Evolutionary conservation across 345 rosid species (phyloP).

Genomic region (Populus alba): DNA sequence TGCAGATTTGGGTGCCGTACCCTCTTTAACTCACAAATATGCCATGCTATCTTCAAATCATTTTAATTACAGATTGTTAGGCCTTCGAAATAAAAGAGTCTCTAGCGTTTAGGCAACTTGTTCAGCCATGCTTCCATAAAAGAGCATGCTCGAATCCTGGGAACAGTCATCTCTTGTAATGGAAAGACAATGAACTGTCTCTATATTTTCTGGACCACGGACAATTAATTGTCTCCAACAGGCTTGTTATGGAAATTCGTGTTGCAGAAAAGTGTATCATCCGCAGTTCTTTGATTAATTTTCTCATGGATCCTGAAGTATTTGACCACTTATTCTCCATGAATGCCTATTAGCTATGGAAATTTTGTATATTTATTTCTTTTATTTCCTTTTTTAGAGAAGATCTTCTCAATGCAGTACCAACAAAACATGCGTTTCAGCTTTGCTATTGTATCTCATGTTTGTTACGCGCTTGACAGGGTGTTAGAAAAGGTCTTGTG

Average conservation of each 20-base stretch:
- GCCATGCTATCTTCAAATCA: background rate
- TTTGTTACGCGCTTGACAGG: conserved; percentile 36
- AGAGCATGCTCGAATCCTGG: background rate
- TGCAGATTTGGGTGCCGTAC: background rate
- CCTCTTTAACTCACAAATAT: background rate
- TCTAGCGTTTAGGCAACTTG: background rate
- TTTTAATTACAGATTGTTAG: background rate
- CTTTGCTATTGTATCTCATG: background rate
- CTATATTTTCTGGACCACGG: background rate
- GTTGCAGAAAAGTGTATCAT: background rate
- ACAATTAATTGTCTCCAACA: background rate
- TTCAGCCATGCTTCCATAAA: background rate
- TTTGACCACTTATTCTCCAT: background rate
- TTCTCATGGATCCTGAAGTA: background rate
- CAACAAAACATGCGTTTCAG: background rate
- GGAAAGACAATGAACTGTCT: background rate
- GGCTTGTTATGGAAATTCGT: background rate
- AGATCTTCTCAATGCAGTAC: background rate
- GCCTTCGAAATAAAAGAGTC: background rate
- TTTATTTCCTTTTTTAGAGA: background rate
- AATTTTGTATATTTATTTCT: background rate
- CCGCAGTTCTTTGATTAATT: background rate
- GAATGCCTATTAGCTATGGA: background rate
- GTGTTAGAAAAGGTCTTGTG: conserved; percentile 84
- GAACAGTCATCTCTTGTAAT: background rate